These are phyloP conservation scores for Penicillium soppii DNA, from an alignment of 495 filamentous ascomycete genomes.

Conservation along the genomic window DNA sequence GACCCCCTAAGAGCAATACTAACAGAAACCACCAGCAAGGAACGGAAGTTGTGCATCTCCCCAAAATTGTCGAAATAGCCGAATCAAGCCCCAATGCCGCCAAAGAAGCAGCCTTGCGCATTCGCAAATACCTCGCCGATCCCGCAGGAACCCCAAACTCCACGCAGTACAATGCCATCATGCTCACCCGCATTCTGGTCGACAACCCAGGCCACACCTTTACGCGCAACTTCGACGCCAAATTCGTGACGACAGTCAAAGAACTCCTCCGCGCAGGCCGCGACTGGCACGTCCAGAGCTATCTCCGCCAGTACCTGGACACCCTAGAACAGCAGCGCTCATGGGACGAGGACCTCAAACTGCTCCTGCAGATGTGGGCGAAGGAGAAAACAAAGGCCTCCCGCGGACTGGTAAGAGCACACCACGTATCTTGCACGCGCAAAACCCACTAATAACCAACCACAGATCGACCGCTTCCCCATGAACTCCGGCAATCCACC, in stretches of 20 bases:
- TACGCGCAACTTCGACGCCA: conserved; percentile 78
- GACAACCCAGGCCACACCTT: conserved; percentile 92
- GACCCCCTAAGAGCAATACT: background rate
- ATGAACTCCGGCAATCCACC: background rate
- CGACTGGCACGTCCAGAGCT: conserved; percentile 76
- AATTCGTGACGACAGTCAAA: conserved; percentile 75
- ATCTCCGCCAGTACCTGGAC: conserved; percentile 82
- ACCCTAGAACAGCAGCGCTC: conserved; percentile 64
- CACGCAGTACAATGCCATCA: conserved; percentile 92
- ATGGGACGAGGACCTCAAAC: conserved; percentile 68
- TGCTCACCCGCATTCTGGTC: conserved; percentile 87
- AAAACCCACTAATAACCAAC: background rate
- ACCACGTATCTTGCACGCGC: background rate
- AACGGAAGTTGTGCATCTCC: conserved; percentile 91
- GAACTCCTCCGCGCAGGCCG: conserved; percentile 68
- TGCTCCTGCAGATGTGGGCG: conserved; percentile 79
- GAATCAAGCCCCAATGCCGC: conserved; percentile 88
- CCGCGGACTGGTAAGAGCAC: conserved; percentile 14
- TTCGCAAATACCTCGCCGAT: conserved; percentile 77
- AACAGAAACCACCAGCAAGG: conserved; percentile 49
- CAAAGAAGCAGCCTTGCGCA: conserved; percentile 67
- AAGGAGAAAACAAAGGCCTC: conserved; percentile 66
- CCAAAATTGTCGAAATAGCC: conserved; percentile 89
- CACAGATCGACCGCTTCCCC: conserved; percentile 1
- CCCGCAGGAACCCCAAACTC: conserved; percentile 62